Conservation (phyloP, 768 basidiomycete genomes). For the Amanita subjunquillea region DNA sequence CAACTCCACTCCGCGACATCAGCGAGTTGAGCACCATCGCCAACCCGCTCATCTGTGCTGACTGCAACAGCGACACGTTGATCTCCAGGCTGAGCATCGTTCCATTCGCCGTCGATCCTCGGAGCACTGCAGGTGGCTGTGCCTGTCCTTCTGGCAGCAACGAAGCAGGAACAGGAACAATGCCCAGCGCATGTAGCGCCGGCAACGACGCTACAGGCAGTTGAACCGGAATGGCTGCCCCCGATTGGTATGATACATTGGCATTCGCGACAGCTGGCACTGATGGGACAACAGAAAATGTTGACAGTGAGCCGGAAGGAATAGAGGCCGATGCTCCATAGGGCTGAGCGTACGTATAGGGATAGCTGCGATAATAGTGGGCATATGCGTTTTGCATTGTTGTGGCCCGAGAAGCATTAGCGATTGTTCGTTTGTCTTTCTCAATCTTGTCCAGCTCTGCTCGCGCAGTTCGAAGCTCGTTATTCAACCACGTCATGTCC, state of each 20-base stretch:
- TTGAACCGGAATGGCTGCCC: slow-evolving; percentile 51
- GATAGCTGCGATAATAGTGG: slow-evolving; percentile 56
- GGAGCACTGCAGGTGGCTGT: slow-evolving; percentile 68
- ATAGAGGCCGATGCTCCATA: slow-evolving; percentile 26
- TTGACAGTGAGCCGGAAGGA: slow-evolving; percentile 20
- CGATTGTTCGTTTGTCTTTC: slow-evolving; percentile 51
- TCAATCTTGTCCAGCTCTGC: slow-evolving; percentile 59
- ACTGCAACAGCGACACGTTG: slow-evolving; percentile 63
- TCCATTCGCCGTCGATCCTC: slow-evolving; percentile 62
- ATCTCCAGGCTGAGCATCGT: slow-evolving; percentile 69
- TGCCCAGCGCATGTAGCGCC: slow-evolving; percentile 61
- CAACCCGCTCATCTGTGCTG: slow-evolving; percentile 68
- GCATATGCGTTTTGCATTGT: slow-evolving; percentile 22
- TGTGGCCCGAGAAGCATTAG: slow-evolving; percentile 30
- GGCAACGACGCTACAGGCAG: slow-evolving; percentile 59
- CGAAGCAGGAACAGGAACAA: slow-evolving; percentile 54
- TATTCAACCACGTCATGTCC: slow-evolving; percentile 44
- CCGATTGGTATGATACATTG: slow-evolving; percentile 25
- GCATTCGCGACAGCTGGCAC: slow-evolving; percentile 19
- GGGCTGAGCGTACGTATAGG: slow-evolving; percentile 54
- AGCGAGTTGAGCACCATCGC: slow-evolving; percentile 63
- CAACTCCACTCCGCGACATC: slow-evolving; percentile 34
- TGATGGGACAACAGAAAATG: slow-evolving; percentile 20
- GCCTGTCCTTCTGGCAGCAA: slow-evolving; percentile 45
- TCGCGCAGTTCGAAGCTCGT: slow-evolving; percentile 52